Base-by-base conservation (phyloP, 352 stramenopile genomes). In the Pythium myriotylum region DNA sequence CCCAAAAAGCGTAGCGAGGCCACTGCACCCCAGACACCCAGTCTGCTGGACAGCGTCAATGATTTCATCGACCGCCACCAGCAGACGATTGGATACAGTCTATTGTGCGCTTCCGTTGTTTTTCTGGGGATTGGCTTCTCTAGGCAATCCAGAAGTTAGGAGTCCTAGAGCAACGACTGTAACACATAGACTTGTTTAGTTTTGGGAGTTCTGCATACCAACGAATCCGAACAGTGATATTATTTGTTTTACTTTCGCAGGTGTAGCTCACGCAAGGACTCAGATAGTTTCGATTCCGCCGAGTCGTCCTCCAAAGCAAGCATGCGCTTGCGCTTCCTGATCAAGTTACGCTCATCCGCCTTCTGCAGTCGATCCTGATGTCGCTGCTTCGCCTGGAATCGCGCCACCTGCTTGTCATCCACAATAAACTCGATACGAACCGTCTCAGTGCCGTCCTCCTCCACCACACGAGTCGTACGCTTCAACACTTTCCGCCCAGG, bases 361-460 rank as follows among this genome's bases (percentile, higher is more conserved):
- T 92, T 89, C 32, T 77, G 67, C 47, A 90, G 77, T 20, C 78
- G 83, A 42, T 92, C 27, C 50, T 90, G 89, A 37, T 80, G 79
- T 27, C 89, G 80, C 55, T 91, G 78, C 66, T 88, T 85, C n/a
- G 84, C 84, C 29, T 77, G 79, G 54, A 88, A 94, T 37, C 75
- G 78, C 4, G 79, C 82, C 24, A 94, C 76, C 27, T 82, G 74
- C 39, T 78, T 79, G 5, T 90, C 79, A 64, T 94, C 83, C 9
- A 91, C 77, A 33, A 94, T 81, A 56, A 92, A 94, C 50, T 94
- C 79, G 37, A 94, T 84, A 7, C 77, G 79, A 22, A 92, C 79
- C 0, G 67, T 84, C 74, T 94, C 85, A 4, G 76, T 88, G 3
- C 85, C 83, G 54, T 94, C 83, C 47, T 94, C 85, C 63, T 91